Evolutionary conservation across 805 yeast genomes (phyloP), one percentile per base, ranked within the genome.

Genomic region (Zygoascus biomembranicola): DNA sequence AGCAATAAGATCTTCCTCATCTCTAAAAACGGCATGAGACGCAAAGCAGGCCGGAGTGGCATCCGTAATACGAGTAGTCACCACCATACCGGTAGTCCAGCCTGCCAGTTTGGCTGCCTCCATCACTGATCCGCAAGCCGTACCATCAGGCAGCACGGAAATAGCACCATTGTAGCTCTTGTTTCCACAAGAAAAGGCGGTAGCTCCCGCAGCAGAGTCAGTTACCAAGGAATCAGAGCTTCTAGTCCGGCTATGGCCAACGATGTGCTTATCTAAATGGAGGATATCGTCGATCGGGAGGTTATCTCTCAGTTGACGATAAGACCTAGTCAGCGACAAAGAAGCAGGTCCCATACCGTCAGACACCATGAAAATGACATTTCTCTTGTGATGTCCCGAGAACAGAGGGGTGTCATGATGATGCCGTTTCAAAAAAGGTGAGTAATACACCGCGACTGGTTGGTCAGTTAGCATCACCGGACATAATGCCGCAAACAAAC

Each of bases 271-370:
- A 68, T 90, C 97, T 31, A 90, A 63, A 9, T 72, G 68, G 58
- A 88, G 73, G 18, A 79, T 68, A 60, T 84, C 85, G 59, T 79
- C 78, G 45, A 76, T 68, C 2, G 77, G 68, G 52, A 87, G 74
- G 5, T 67, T 65, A 55, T 82, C 82, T 52, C 81, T 69, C 62
- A 68, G 72, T 65, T 89, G 95, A 55, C 77, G 77, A 72, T 79
- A 90, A 20, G 86, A 80, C 57, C 97, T 77, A 1, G 96, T 82
- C 66, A 89, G 69, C 1, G 94, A 84, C 54, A 89, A 69, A 1
- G 95, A 84, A 0, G 95, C 85, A 2, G 96, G 96, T 0, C 96
- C 96, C 85, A 89, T 88, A n/a, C 97, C 97, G 68, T 89, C 97
- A 2, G 95, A 84, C 32, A 89, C 96, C 79, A 89, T 82, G 73